phyloP scores from a whole-genome alignment of 2,329 filamentous ascomycete genomes.

The Hypocreales sp. region DNA sequence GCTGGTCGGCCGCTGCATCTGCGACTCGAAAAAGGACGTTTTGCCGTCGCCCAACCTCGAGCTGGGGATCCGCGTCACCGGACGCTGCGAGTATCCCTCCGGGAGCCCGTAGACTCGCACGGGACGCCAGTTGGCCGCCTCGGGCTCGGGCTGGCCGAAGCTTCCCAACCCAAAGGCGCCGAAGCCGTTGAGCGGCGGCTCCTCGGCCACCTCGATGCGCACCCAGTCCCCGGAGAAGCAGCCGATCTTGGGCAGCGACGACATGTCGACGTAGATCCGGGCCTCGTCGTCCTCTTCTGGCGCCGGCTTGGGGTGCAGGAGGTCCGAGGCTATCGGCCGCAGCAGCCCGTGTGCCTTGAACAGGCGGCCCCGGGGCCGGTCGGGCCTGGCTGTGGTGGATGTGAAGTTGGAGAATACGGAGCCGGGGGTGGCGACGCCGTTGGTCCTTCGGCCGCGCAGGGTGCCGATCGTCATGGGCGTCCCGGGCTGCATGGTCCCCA shows the following conservation, averaged over 20 bases:
- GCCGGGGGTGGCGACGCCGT: conserved; percentile 66
- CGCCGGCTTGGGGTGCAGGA: conserved; percentile 70
- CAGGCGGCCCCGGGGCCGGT: conserved; percentile 57
- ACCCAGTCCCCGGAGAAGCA: conserved; percentile 99
- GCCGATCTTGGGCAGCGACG: conserved; percentile 71
- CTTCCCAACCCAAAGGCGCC: conserved; percentile 53
- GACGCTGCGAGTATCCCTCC: conserved; percentile 50
- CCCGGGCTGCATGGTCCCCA: conserved; percentile 66
- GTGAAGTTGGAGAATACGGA: conserved; percentile 86
- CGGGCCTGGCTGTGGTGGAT: conserved; percentile 62
- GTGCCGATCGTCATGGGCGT: conserved; percentile 60
- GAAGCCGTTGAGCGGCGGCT: conserved; percentile 52
- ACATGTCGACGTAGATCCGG: conserved; percentile 80
- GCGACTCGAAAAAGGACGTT: conserved; percentile 51
- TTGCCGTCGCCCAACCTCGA: conserved; percentile 35
- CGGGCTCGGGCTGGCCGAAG: conserved; percentile 36
- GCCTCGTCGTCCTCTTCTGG: conserved; percentile 73
- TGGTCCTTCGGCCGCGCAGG: conserved; percentile 42
- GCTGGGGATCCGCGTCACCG: conserved; percentile 44
- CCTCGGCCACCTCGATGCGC: conserved; percentile 60
- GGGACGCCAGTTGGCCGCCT: conserved; percentile 57
- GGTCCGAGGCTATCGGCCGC: conserved; percentile 53
- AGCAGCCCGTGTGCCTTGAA: conserved; percentile 75
- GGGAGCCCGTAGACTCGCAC: conserved; percentile 82
- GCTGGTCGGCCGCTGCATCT: conserved; percentile 43